Evolutionary conservation across 2,329 filamentous ascomycete genomes (phyloP), one percentile per base, ranked within the genome.

Genomic region (Phyllosticta citriasiana): DNA sequence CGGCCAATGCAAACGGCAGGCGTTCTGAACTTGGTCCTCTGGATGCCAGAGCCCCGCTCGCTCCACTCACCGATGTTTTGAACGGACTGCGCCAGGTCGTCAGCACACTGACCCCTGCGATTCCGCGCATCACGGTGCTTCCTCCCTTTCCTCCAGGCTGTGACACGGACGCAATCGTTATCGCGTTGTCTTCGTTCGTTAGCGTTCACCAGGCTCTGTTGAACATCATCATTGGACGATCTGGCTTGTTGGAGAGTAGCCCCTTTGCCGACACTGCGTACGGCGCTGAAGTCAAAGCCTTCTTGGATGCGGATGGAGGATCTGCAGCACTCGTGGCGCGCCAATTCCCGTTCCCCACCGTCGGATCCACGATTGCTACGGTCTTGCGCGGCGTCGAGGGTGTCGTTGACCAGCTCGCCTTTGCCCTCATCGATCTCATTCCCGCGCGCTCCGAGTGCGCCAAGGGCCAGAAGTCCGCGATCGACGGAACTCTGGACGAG

Each of bases 151-250:
- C 19, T 19, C 58, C 56, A 5, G 57, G 57, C 25, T 40, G 35
- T 12, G 59, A 57, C 3, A 56, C 62, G 14, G 57, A 64, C 22
- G 62, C 63, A 30, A 54, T 65, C n/a, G 57, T 65, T 14, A 47
- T 61, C 25, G 62, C 63, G 2, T 59, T 62, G 22, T 50, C 62
- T 22, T 57, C 59, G 26, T 65, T 65, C 26, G 62, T 63, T 8
- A 47, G 59, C 25, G 61, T 63, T 3, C 63, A 65, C 27, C 63
- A 65, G 59, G 63, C 62, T 4, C 53, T 65, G 5, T 60, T 65
- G 14, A 54, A 60, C 50, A 65, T 65, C 24, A 25, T 65, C 4
- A 63, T 65, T 33, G 63, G 63, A 6, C 63, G 60, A 1, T 25
- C 62, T 26, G 62, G 60, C 0, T 47, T 65, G 16, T 54, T 65